Percentiles rank a stretch among this genome's conserved stretches.
These are phyloP conservation scores for Colletotrichum liriopes DNA, from an alignment of 2,329 filamentous ascomycete genomes.

Conservation along the genomic window DNA sequence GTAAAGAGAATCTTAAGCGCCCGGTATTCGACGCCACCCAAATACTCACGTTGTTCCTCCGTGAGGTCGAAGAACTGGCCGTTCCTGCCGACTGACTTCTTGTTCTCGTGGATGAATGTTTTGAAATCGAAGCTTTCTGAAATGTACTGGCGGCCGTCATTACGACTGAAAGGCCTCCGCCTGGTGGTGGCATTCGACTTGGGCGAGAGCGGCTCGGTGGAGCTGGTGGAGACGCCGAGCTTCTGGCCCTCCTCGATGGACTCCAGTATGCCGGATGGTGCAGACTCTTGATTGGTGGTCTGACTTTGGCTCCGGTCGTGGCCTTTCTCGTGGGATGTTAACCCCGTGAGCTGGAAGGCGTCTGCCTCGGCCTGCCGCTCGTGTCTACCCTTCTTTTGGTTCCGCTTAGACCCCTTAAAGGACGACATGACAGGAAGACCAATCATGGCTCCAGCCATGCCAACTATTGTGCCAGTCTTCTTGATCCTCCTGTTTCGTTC, in stretches of 20 bases:
- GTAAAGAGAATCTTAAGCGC: conserved; percentile 73
- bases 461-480: conserved; percentile 46
- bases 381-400: conserved; percentile 24
- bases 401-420: conserved; percentile 24
- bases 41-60: conserved; percentile 54
- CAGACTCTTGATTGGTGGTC: conserved; percentile 11
- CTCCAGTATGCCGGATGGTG: conserved; percentile 3
- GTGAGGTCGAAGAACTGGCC: conserved; percentile 69
- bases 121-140: conserved; percentile 50
- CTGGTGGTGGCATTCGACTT: conserved; percentile 21
- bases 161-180: conserved; percentile 46
- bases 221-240: conserved; percentile 11
- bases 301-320: conserved; percentile 26
- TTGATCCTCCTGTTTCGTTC: conserved; percentile 54
- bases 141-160: conserved; percentile 52
- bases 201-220: conserved; percentile 25
- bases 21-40: conserved; percentile 76
- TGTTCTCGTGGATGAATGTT: conserved; percentile 43
- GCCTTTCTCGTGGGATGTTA: conserved; percentile 16
- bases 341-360: conserved; percentile 19
- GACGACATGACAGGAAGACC: conserved; percentile 46
- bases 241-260: conserved; percentile 29
- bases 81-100: conserved; percentile 64
- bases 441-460: conserved; percentile 29
- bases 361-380: conserved; percentile 36